phyloP scores from a whole-genome alignment of 768 basidiomycete genomes.

The Kwoniella pini region DNA sequence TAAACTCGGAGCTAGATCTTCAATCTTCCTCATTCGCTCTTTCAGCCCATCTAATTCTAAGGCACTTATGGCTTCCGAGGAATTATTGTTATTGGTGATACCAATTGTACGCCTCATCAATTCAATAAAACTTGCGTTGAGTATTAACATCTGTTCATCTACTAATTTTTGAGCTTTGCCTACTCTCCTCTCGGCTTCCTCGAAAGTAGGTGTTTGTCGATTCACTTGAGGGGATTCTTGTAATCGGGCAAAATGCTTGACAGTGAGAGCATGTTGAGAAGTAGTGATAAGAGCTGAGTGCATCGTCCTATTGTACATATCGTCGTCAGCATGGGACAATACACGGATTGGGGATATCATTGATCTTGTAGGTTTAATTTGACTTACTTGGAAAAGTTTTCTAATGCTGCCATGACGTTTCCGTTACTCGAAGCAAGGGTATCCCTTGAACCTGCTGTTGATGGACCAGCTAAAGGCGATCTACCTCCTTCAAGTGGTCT shows the following conservation, averaged over 20 bases:
- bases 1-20: neutral
- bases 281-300: constrained; percentile 18
- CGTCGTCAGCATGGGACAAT: too few species aligned
- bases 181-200: constrained; percentile 21
- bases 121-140: constrained; percentile 15
- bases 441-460: constrained; percentile 3
- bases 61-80: constrained; percentile 4
- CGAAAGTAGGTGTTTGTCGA: constrained; percentile 4
- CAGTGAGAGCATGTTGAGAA: constrained; percentile 19
- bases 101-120: constrained; percentile 19
- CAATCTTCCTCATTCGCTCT: constrained; percentile 19
- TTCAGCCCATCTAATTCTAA: constrained; percentile 23
- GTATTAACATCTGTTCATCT: constrained; percentile 5
- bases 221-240: constrained; percentile 1
- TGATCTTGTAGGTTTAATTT: too few species aligned
- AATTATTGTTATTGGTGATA: neutral
- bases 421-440: neutral
- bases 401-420: constrained; percentile 7
- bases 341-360: too few species aligned
- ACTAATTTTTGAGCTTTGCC: constrained; percentile 13
- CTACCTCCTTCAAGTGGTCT: constrained; percentile 4
- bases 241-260: constrained; percentile 11
- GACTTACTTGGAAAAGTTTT: constrained; percentile 22
- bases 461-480: constrained; percentile 5
- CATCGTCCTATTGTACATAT: constrained; percentile 18